Evolutionary conservation across 176 grass and related monocot genomes (phyloP).

Genomic region (Cenchrus purpureus): DNA sequence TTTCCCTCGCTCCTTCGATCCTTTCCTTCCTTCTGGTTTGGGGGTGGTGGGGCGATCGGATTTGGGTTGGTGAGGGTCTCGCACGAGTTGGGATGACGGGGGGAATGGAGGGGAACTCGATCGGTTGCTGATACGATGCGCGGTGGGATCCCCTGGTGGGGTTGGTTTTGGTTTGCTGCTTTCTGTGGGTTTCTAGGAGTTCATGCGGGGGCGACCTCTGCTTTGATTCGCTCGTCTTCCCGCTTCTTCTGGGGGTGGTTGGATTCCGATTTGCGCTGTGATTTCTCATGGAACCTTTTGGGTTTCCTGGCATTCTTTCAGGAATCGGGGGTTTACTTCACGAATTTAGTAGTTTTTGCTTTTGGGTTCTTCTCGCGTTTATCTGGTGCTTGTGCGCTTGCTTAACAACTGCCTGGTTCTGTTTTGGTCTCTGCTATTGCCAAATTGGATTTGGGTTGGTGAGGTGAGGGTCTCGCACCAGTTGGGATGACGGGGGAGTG

Average conservation of each 20-base stretch:
- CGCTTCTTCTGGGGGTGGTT: neutral
- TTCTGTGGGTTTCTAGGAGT: neutral
- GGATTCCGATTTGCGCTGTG: neutral
- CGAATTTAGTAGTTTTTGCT: neutral
- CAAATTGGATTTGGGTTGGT: neutral
- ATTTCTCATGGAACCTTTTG: neutral
- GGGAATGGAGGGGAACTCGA: neutral
- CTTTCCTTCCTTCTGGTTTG: neutral
- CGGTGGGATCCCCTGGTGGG: no score
- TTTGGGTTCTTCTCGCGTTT: no score
- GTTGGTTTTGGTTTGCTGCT: neutral
- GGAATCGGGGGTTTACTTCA: neutral
- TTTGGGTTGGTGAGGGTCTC: neutral
- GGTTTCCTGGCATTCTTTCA: neutral
- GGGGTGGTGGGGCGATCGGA: neutral
- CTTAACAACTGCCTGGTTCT: neutral
- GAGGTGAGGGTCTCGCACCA: no score
- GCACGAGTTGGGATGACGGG: neutral
- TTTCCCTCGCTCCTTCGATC: no score
- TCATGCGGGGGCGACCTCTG: neutral
- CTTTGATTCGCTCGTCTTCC: slow-evolving; percentile 2
- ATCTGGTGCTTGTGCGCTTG: no score
- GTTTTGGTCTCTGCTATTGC: neutral
- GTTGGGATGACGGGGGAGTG: neutral
- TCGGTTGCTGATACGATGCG: neutral